These are phyloP conservation scores for Thermomucor indicae-seudaticae DNA, from an alignment of 371 early-diverging fungal species.

Conservation along the genomic window DNA sequence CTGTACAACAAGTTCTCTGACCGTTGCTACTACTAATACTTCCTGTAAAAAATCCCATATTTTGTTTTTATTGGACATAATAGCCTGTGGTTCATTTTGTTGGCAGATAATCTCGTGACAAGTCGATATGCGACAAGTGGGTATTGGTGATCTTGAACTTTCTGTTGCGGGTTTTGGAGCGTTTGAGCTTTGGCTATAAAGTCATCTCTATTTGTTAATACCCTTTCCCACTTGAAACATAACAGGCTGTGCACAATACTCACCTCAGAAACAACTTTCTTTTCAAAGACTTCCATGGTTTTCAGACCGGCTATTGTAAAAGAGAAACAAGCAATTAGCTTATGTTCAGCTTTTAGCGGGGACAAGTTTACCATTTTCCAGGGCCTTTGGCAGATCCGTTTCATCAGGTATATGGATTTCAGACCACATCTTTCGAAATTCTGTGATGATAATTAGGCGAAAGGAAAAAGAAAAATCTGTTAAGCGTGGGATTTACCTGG, in stretches of 20 bases:
- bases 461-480: not conserved
- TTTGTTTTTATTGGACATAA: too few species aligned
- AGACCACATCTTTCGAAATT: slow-evolving; percentile 75
- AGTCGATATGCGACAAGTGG: slow-evolving; percentile 78
- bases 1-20: too few species aligned
- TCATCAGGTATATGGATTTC: slow-evolving; percentile 73
- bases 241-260: slow-evolving; percentile 2
- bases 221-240: too few species aligned
- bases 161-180: slow-evolving; percentile 65
- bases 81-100: too few species aligned
- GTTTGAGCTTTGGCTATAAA: slow-evolving; percentile 49
- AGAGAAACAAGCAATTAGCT: not conserved
- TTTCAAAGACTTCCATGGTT: slow-evolving; percentile 72
- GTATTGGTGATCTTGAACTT: slow-evolving; percentile 85
- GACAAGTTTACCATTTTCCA: slow-evolving; percentile 46
- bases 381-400: slow-evolving; percentile 66
- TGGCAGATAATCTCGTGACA: slow-evolving; percentile 74
- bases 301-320: slow-evolving; percentile 60
- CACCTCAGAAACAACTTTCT: slow-evolving; percentile 57
- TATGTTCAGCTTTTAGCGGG: not conserved
- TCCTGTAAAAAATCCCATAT: too few species aligned
- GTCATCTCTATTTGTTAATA: too few species aligned
- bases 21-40: too few species aligned
- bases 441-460: slow-evolving; percentile 17
- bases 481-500: slow-evolving; percentile 33